phyloP scores from a whole-genome alignment of 768 basidiomycete species.

The Pisolithus microcarpus region DNA sequence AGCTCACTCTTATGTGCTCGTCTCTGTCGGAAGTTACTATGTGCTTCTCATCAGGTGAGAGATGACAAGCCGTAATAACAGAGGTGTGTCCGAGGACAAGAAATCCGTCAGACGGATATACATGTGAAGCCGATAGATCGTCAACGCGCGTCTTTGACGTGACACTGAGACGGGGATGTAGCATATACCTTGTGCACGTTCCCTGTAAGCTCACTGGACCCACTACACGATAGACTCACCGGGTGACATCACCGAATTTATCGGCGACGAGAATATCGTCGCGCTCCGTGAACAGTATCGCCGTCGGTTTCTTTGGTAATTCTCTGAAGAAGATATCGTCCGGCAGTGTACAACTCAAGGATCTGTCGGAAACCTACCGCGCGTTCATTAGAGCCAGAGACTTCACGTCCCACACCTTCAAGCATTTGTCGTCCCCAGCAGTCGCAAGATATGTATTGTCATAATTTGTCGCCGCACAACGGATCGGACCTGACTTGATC shows the following conservation, averaged over 20 bases:
- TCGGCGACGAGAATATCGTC: constrained; percentile 76
- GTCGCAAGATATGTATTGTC: constrained; percentile 48
- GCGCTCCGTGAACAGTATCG: constrained; percentile 53
- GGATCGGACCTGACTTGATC: constrained; percentile 48
- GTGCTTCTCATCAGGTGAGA: constrained; percentile 59
- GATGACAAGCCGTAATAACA: constrained; percentile 65
- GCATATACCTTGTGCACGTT: constrained; percentile 46
- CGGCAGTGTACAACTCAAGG: not conserved
- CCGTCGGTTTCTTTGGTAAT: constrained; percentile 77
- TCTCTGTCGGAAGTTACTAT: constrained; percentile 92
- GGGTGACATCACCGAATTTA: constrained; percentile 93
- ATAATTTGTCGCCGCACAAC: constrained; percentile 48
- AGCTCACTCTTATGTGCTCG: constrained; percentile 89
- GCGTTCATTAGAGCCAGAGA: constrained; percentile 49
- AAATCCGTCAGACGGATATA: constrained; percentile 60
- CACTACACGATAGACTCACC: constrained; percentile 33
- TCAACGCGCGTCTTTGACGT: constrained; percentile 22
- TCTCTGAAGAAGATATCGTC: constrained; percentile 40
- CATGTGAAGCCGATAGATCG: constrained; percentile 46
- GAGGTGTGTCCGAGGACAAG: constrained; percentile 87
- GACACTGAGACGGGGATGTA: constrained; percentile 27
- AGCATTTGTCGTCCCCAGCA: constrained; percentile 70
- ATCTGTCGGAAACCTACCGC: constrained; percentile 39
- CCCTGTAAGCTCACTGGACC: not conserved
- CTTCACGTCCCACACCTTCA: constrained; percentile 69